Base-by-base conservation (phyloP, 2,329 filamentous ascomycete species). In the Calonectria pteridis region DNA sequence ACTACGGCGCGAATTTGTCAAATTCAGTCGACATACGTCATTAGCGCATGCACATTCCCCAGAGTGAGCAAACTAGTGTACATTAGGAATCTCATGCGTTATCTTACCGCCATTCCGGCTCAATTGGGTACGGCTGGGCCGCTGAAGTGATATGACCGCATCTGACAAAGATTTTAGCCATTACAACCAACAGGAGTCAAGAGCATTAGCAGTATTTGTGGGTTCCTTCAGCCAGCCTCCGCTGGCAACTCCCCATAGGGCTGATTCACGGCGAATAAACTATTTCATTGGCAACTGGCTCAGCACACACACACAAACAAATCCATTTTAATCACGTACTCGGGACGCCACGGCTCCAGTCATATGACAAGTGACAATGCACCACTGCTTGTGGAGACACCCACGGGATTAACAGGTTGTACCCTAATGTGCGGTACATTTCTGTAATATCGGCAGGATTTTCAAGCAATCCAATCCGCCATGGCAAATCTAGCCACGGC, bases 81-180 rank as follows among this genome's bases (percentile, higher is more conserved):
- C 20, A 37, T 40, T 40, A 6, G 55, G 55, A 26, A 26, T 62
- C 37, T 1, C 33, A 35, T 28, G 35, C 55, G 13, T 40, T 28
- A 40, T 62, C 33, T 40, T 23, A 37, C 18, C 23, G 18, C 55
- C 33, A 62, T 40, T 62, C 23, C 2, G 3, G 18, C n/a, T 40
- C 14, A 5, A 40, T 28, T 29, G 9, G 55, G 33, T 29, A 28
- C 55, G 10, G 14, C 40, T 62, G 13, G 28, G 6, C 33, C n/a
- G 23, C 14, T 28, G 23, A 11, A 28, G 14, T 62, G 13, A 23
- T 11, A 9, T 28, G 33, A 62, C 23, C 6, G n/a, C 31, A 59
- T 59, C 55, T 59, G 55, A 59, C 55, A 59, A 59, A 59, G 55
- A 59, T 59, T 59, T 59, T 59, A 59, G 55, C 55, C 26, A 23